Percentiles rank a stretch among this genome's conserved stretches.
Evolutionary conservation across 140 eudicot species (phyloP).

Genomic region (Bidens hawaiensis): DNA sequence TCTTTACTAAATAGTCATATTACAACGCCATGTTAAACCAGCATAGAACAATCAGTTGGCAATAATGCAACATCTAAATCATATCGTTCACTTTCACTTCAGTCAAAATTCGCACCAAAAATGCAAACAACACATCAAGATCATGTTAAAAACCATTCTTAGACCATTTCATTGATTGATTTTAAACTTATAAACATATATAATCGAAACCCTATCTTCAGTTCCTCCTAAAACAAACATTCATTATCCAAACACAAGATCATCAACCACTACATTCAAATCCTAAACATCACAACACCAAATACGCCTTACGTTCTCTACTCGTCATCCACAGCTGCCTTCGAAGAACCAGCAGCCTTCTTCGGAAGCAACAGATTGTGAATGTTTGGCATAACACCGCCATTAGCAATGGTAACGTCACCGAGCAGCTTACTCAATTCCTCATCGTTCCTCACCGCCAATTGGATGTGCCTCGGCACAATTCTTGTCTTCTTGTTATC

Average conservation of each 20-base stretch:
- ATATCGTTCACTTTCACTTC: too few relatives aligned
- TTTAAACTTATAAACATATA: slow-evolving; percentile 22
- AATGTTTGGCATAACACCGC: slow-evolving; percentile 95
- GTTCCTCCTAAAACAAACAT: neutral
- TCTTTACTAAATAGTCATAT: too few relatives aligned
- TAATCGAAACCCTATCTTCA: neutral
- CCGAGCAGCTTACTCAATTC: slow-evolving; percentile 87
- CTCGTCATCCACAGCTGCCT: slow-evolving; percentile 61
- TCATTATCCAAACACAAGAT: neutral
- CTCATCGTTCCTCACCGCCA: slow-evolving; percentile 89
- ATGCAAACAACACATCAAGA: too few relatives aligned
- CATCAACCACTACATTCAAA: neutral
- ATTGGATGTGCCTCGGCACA: slow-evolving; percentile 66
- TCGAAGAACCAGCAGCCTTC: slow-evolving; percentile 55
- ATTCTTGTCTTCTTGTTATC: slow-evolving; percentile 69
- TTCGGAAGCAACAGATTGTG: slow-evolving; percentile 74
- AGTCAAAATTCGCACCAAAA: too few relatives aligned
- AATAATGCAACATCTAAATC: too few relatives aligned
- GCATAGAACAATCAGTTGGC: too few relatives aligned
- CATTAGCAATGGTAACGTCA: slow-evolving; percentile 84
- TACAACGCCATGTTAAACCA: too few relatives aligned
- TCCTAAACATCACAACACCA: neutral
- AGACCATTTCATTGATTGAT: neutral
- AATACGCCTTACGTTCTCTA: slow-evolving; percentile 6
- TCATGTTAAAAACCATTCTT: too few relatives aligned